A percentile compares a stretch with the other conserved stretches of the same genome.
Evolutionary conservation across 2,329 filamentous ascomycete genomes (phyloP).

Genomic region (Aspergillus vadensis): DNA sequence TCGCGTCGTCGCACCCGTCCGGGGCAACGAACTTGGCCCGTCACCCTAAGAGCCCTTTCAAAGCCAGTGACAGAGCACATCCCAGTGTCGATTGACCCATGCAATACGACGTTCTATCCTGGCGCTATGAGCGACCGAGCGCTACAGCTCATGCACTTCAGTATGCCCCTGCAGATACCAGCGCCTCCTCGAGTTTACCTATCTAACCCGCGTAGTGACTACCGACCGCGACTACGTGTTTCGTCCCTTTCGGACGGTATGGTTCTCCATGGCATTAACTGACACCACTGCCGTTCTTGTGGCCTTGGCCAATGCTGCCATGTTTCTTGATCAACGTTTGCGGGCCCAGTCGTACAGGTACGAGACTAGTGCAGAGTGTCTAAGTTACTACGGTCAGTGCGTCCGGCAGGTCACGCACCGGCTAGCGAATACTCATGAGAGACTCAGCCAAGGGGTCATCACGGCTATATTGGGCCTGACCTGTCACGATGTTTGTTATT

Average conservation of each 20-base stretch:
- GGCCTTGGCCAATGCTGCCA: conserved; percentile 28
- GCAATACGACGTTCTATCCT: conserved; percentile 1
- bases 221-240: conserved; percentile 22
- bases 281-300: conserved; percentile 28
- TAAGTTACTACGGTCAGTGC: conserved; percentile 25
- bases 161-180: background rate
- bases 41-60: background rate
- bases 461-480: background rate
- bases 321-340: conserved; percentile 27
- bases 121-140: background rate
- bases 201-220: background rate
- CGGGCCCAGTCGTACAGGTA: conserved; percentile 21
- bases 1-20: conserved; percentile 3
- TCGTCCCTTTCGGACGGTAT: conserved; percentile 30
- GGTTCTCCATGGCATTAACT: conserved; percentile 28
- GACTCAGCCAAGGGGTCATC: conserved; percentile 16
- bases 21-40: background rate
- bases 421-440: conserved; percentile 18
- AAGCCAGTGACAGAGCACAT: background rate
- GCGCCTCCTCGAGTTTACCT: too few relatives aligned
- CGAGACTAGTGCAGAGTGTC: conserved; percentile 23
- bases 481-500: background rate
- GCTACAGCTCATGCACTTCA: conserved; percentile 7
- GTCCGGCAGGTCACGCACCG: conserved; percentile 22
- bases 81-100: background rate